Percentiles rank a stretch among this genome's conserved stretches.
Conservation (phyloP, 2,329 filamentous ascomycete genomes). For the Penicillium aurantiogriseum region DNA sequence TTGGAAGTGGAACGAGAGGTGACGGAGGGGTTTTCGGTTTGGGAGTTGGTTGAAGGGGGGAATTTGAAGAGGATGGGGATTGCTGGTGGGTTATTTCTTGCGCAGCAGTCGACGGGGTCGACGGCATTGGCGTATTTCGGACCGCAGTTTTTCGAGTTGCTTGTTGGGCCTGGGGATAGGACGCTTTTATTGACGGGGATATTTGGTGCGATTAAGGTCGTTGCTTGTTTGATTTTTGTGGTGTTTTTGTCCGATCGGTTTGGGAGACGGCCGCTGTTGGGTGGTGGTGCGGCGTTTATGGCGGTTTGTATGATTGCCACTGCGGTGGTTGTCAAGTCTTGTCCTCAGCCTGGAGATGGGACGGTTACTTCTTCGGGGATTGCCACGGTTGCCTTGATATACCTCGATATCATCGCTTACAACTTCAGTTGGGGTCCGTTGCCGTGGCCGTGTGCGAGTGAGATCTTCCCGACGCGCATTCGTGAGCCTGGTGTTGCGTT, state of each 20-base stretch:
- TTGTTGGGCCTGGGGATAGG: conserved; percentile 48
- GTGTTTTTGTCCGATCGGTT: conserved; percentile 53
- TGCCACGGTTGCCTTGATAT: conserved; percentile 55
- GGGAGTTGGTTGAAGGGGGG: too few species aligned
- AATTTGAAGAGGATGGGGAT: conserved; percentile 31
- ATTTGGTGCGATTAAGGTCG: conserved; percentile 55
- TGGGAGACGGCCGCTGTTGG: conserved; percentile 53
- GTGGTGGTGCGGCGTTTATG: conserved; percentile 48
- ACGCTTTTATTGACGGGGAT: conserved; percentile 53
- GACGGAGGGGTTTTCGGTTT: too few species aligned
- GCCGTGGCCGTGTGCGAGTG: conserved; percentile 41
- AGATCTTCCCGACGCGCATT: conserved; percentile 41
- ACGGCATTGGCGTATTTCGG: conserved; percentile 57
- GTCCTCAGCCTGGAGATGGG: conserved; percentile 33
- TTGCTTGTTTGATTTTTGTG: conserved; percentile 53
- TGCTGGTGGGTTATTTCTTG: conserved; percentile 50
- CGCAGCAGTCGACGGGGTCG: conserved; percentile 55
- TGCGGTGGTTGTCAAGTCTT: conserved; percentile 46
- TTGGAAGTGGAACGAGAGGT: background rate
- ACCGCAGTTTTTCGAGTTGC: conserved; percentile 55
- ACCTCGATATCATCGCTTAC: conserved; percentile 52
- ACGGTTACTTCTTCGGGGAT: conserved; percentile 50
- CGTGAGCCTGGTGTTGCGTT: conserved; percentile 42
- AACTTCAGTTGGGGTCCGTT: conserved; percentile 45
- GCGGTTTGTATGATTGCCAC: conserved; percentile 50